Percentiles rank a stretch among this genome's conserved stretches.
phyloP scores from a whole-genome alignment of 176 grass and related monocot species.

The barley (Hordeum vulgare) region DNA sequence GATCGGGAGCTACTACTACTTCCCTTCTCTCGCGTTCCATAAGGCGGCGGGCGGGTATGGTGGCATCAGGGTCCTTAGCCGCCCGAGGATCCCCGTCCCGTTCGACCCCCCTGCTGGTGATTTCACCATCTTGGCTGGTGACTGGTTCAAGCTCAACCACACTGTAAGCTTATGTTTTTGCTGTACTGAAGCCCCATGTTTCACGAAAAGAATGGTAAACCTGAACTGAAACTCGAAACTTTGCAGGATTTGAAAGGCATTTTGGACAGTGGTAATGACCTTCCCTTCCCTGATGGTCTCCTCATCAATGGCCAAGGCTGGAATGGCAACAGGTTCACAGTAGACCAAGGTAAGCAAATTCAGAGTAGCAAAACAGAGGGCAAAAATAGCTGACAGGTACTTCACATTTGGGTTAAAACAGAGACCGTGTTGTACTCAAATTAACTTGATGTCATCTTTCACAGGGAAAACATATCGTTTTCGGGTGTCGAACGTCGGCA shows the following conservation, averaged over 20 bases:
- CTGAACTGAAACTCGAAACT: neutral
- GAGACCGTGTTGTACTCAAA: neutral
- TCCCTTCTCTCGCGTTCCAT: constrained; percentile 80
- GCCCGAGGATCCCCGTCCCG: constrained; percentile 77
- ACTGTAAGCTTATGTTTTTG: constrained; percentile 40
- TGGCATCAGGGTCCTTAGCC: constrained; percentile 74
- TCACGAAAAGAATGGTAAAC: neutral
- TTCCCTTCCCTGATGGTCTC: constrained; percentile 75
- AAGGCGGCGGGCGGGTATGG: constrained; percentile 84
- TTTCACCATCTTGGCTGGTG: constrained; percentile 67
- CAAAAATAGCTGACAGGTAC: neutral
- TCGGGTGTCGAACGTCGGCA: constrained; percentile 81
- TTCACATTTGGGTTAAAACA: neutral
- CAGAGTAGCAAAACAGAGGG: neutral
- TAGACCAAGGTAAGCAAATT: constrained; percentile 73
- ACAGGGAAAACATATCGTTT: constrained; percentile 93
- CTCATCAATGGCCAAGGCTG: constrained; percentile 78
- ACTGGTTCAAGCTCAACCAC: constrained; percentile 97
- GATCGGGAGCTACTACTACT: constrained; percentile 95
- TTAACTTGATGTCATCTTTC: neutral
- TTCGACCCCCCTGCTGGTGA: constrained; percentile 73
- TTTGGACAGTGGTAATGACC: constrained; percentile 56
- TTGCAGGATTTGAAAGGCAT: constrained; percentile 64
- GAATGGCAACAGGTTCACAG: constrained; percentile 70
- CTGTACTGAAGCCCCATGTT: neutral